A percentile compares a stretch with the other conserved stretches of the same genome.
Evolutionary conservation across 768 basidiomycete genomes (phyloP).

Genomic region (Pulveroboletus sp.): DNA sequence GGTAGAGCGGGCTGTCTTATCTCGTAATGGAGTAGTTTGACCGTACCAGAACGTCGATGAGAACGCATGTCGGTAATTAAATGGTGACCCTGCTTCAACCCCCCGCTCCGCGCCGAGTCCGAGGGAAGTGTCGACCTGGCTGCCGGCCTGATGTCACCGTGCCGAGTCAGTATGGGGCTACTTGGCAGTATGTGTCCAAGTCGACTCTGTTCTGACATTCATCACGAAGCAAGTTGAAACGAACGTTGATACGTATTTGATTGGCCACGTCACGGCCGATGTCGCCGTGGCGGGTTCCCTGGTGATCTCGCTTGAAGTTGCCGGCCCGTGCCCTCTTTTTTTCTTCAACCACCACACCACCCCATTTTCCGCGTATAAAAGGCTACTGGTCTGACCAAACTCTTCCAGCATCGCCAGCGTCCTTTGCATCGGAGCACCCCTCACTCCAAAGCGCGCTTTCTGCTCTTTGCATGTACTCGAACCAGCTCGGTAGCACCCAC

Average conservation of each 20-base stretch:
- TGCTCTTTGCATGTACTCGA: constrained; percentile 86
- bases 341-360: constrained; percentile 6
- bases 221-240: background rate
- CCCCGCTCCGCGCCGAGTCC: no score
- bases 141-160: no score
- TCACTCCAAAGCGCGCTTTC: constrained; percentile 29
- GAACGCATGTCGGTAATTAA: no score
- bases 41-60: no score
- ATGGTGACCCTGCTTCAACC: no score
- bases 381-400: background rate
- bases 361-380: constrained; percentile 32
- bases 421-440: background rate
- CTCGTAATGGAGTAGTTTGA: no score
- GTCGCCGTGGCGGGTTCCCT: constrained; percentile 20
- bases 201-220: background rate
- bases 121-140: no score
- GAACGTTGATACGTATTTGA: constrained; percentile 1
- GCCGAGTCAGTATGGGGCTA: no score
- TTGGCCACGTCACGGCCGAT: constrained; percentile 10
- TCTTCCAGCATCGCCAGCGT: background rate
- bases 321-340: constrained; percentile 18
- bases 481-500: constrained; percentile 86
- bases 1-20: no score
- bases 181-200: no score
- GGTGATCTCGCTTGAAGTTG: background rate